A percentile compares a stretch with the other conserved stretches of the same genome.
phyloP scores from a whole-genome alignment of 495 filamentous ascomycete species.

The Penicillium samsonianum region DNA sequence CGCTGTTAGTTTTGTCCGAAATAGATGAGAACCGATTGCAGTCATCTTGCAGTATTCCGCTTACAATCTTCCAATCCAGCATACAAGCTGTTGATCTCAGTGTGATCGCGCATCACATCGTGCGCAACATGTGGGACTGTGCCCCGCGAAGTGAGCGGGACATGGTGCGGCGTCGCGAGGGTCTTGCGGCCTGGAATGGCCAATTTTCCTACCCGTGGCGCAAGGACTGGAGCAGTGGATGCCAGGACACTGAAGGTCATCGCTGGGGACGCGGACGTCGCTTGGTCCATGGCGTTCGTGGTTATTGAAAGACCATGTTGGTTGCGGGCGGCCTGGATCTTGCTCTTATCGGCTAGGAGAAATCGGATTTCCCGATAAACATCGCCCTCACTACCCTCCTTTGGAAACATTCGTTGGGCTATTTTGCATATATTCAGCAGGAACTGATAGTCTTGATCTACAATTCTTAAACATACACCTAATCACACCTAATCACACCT shows the following conservation, averaged over 20 bases:
- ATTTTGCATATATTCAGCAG: background rate
- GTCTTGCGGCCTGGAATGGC: conserved; percentile 56
- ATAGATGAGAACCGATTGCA: conserved; percentile 2
- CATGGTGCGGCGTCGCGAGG: conserved; percentile 78
- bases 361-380: conserved; percentile 21
- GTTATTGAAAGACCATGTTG: conserved; percentile 20
- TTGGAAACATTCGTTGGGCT: background rate
- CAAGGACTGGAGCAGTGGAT: conserved; percentile 31
- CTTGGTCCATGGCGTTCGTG: conserved; percentile 33
- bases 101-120: conserved; percentile 70
- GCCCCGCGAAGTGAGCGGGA: conserved; percentile 79
- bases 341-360: conserved; percentile 28
- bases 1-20: conserved; percentile 24
- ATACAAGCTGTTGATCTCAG: conserved; percentile 68
- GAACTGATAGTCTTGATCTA: background rate
- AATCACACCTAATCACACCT: background rate
- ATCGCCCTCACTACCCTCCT: background rate
- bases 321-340: conserved; percentile 10
- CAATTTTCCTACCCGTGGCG: conserved; percentile 64
- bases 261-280: conserved; percentile 19
- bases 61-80: conserved; percentile 91
- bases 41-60: conserved; percentile 27
- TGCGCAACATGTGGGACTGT: conserved; percentile 83
- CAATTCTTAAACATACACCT: background rate
- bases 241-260: conserved; percentile 38